phyloP scores from a whole-genome alignment of 2,329 filamentous ascomycete species.

The Aspergillus nomiae region DNA sequence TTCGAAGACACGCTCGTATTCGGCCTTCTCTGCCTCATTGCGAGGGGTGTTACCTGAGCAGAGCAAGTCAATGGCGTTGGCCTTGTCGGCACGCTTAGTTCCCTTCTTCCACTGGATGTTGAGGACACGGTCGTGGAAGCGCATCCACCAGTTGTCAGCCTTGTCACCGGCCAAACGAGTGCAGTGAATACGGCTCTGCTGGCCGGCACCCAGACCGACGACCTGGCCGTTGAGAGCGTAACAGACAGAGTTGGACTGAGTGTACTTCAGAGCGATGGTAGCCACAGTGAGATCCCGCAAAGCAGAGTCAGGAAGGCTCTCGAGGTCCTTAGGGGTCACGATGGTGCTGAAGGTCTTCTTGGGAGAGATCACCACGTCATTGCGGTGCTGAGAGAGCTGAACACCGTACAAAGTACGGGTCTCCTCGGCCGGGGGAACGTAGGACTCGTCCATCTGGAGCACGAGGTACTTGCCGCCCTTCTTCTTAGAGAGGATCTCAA shows the following conservation, averaged over 20 bases:
- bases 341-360: conserved; percentile 78
- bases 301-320: conserved; percentile 74
- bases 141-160: conserved; percentile 99
- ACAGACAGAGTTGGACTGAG: conserved; percentile 98
- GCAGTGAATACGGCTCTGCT: conserved; percentile 98
- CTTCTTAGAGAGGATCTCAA: conserved; percentile 94
- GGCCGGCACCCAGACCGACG: conserved; percentile 89
- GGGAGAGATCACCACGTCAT: conserved; percentile 84
- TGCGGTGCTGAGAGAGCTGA: conserved; percentile 85
- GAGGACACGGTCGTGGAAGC: conserved; percentile 89
- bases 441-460: conserved; percentile 88
- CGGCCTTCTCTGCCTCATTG: conserved; percentile 77
- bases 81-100: conserved; percentile 94
- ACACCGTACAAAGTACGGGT: conserved; percentile 88
- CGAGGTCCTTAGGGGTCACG: conserved; percentile 79
- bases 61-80: conserved; percentile 94
- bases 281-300: conserved; percentile 89
- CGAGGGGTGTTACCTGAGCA: conserved; percentile 88
- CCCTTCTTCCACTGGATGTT: conserved; percentile 96
- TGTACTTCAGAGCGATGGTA: conserved; percentile 97
- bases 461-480: conserved; percentile 97
- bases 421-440: conserved; percentile 74
- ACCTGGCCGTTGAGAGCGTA: conserved; percentile 94
- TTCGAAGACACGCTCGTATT: conserved; percentile 88
- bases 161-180: conserved; percentile 96